Evolutionary conservation across 176 grass and related monocot genomes (phyloP), one percentile per base, ranked within the genome.

Genomic region (Zoysia pacifica): DNA sequence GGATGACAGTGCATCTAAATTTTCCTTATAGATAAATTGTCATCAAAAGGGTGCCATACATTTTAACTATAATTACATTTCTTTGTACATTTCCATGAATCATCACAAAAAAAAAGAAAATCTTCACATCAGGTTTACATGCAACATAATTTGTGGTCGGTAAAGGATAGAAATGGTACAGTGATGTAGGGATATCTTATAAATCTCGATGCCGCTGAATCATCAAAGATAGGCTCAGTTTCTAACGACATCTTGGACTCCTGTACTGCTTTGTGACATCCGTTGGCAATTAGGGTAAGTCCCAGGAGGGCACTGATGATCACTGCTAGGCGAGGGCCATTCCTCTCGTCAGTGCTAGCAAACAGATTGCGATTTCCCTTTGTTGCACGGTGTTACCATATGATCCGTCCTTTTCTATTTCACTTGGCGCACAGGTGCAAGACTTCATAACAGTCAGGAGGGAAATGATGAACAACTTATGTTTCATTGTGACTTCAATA

Each of bases 221-320:
- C 28, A 28, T 28, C 28, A 28, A 28, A 28, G 28, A 28, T 28
- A 28, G 28, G 28, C 28, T 49, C 44, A 83, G 9, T 78, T 78
- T 78, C 74, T 60, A 19, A n/a, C 36, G 36, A 44, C 28, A 55
- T 58, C 59, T 7, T 53, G 49, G 35, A 20, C 20, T 72, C 15
- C 43, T 12, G 51, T 36, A 62, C 19, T 69, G 15, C 66, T 74
- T 18, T 88, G 45, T 39, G 75, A 62, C 52, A 53, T 67, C 9
- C 69, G 52, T 41, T 75, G 63, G 42, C 86, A 88, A 35, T 79
- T 88, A 14, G 86, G 86, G 70, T 84, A 88, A 2, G 75, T 75
- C 4, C 63, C 81, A 69, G 75, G 81, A 0, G 53, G 62, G 70
- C 86, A 88, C 39, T 88, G 86, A 46, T 88, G 86, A 73, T 88